phyloP scores from a whole-genome alignment of 1,139 yeast genomes.

The Kurtzmaniella quercitrusa region DNA sequence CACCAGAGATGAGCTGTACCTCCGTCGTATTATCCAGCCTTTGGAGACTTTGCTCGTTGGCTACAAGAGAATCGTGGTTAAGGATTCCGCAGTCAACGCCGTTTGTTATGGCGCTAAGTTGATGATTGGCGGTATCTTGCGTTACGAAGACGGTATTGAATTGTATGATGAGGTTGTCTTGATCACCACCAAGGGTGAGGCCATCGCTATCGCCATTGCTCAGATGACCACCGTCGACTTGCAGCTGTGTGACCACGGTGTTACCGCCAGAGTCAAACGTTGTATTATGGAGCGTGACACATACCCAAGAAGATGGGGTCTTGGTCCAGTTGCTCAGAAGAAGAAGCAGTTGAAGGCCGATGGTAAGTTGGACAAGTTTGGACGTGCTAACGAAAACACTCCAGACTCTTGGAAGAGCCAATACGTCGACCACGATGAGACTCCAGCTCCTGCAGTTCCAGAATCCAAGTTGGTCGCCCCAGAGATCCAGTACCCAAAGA shows the following conservation, averaged over 20 bases:
- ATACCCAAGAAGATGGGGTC: conserved; percentile 99
- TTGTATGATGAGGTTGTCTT: conserved; percentile 96
- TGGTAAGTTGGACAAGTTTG: conserved; percentile 94
- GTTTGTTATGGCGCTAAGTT: conserved; percentile 98
- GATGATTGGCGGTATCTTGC: conserved; percentile 96
- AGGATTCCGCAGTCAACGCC: conserved; percentile 97
- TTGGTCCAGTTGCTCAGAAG: conserved; percentile 98
- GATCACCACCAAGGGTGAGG: conserved; percentile 99
- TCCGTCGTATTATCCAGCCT: conserved; percentile 92
- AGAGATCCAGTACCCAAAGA: conserved; percentile 49
- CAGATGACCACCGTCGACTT: conserved; percentile 98
- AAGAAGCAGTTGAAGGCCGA: conserved; percentile 97
- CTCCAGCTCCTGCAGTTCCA: conserved; percentile 51
- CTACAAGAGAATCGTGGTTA: conserved; percentile 94
- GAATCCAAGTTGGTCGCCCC: conserved; percentile 47
- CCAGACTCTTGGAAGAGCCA: conserved; percentile 89
- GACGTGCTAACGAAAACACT: conserved; percentile 88
- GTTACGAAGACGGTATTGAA: conserved; percentile 98
- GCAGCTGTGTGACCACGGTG: conserved; percentile 96
- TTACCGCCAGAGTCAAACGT: conserved; percentile 97
- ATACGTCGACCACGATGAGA: conserved; percentile 77
- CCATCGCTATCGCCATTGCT: conserved; percentile 96
- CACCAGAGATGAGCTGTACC: conserved; percentile 92
- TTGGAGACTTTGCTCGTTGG: conserved; percentile 90
- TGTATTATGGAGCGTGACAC: conserved; percentile 99